Conservation (phyloP, 192 early-diverging fungal genomes). For the Entomortierella chlamydospora region DNA sequence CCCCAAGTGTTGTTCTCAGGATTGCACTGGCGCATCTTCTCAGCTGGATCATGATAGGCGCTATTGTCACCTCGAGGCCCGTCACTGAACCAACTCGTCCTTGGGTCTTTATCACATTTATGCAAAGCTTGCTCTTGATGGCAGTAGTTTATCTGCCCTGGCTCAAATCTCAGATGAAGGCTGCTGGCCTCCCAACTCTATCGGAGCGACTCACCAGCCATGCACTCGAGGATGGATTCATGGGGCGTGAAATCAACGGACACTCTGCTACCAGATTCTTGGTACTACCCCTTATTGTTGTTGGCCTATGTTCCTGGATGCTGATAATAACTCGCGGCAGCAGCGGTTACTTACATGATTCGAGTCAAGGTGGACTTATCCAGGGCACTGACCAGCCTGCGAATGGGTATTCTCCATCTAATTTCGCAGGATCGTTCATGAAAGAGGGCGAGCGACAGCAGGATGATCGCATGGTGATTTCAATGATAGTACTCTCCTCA, state of each 20-base stretch:
- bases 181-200: conserved; percentile 26
- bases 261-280: conserved; percentile 34
- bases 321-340: conserved; percentile 57
- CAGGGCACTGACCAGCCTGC: neutral
- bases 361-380: conserved; percentile 4
- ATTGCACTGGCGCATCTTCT: conserved; percentile 55
- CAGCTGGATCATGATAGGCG: conserved; percentile 58
- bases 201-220: conserved; percentile 26
- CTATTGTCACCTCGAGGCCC: conserved; percentile 52
- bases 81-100: conserved; percentile 61
- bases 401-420: conserved; percentile 8
- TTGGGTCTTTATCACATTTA: conserved; percentile 61
- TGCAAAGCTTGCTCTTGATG: conserved; percentile 53
- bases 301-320: conserved; percentile 63
- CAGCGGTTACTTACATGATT: conserved; percentile 6
- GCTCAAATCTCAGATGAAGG: conserved; percentile 33
- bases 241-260: conserved; percentile 48
- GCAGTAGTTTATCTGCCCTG: conserved; percentile 37
- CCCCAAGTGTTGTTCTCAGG: conserved; percentile 58
- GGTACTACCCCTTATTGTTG: conserved; percentile 57
- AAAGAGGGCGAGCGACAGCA: conserved; percentile 17
- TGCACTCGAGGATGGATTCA: conserved; percentile 49
- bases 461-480: conserved; percentile 55
- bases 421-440: conserved; percentile 13
- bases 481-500: conserved; percentile 59